Percentiles rank a stretch among this genome's conserved stretches.
These are phyloP conservation scores for Cyclocybe cylindracea DNA, from an alignment of 768 basidiomycete genomes.

Conservation along the genomic window DNA sequence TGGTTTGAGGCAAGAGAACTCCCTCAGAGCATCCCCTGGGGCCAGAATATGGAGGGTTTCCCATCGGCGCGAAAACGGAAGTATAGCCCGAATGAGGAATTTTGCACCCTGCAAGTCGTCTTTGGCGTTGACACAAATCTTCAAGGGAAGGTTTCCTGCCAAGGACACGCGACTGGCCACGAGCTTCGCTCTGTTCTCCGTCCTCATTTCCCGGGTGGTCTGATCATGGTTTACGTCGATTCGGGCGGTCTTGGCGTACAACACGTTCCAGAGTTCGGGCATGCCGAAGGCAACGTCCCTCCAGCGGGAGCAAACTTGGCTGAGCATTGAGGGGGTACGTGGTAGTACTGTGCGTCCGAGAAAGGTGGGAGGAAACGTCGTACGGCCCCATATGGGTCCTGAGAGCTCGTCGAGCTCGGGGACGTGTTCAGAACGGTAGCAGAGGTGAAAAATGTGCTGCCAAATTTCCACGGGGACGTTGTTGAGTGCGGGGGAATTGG, in stretches of 20 bases:
- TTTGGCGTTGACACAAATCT: constrained; percentile 11
- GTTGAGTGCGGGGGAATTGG: neutral
- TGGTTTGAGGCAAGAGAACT: constrained; percentile 2
- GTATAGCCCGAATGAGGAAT: constrained; percentile 7
- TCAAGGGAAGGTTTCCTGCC: constrained; percentile 8
- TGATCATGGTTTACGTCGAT: neutral
- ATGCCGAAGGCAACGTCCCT: constrained; percentile 11
- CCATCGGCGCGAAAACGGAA: constrained; percentile 14
- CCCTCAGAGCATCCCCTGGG: constrained; percentile 2
- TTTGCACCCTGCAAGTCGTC: constrained; percentile 3
- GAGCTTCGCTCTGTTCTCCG: neutral
- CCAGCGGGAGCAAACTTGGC: constrained; percentile 15
- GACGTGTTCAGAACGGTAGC: constrained; percentile 3
- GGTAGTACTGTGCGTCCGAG: constrained; percentile 4
- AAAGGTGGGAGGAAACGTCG: neutral
- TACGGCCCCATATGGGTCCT: constrained; percentile 5
- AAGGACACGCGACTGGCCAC: constrained; percentile 4
- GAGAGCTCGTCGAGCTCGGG: constrained; percentile 10
- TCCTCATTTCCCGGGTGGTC: neutral
- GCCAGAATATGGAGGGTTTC: constrained; percentile 12
- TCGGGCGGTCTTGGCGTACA: constrained; percentile 11
- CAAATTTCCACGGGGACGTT: constrained; percentile 15
- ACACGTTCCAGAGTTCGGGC: constrained; percentile 16
- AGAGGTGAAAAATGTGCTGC: constrained; percentile 13
- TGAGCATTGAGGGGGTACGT: constrained; percentile 8